A percentile compares a stretch with the other conserved stretches of the same genome.
Evolutionary conservation across 2,329 filamentous ascomycete genomes (phyloP).

Genomic region (Trichoderma koningiopsis): DNA sequence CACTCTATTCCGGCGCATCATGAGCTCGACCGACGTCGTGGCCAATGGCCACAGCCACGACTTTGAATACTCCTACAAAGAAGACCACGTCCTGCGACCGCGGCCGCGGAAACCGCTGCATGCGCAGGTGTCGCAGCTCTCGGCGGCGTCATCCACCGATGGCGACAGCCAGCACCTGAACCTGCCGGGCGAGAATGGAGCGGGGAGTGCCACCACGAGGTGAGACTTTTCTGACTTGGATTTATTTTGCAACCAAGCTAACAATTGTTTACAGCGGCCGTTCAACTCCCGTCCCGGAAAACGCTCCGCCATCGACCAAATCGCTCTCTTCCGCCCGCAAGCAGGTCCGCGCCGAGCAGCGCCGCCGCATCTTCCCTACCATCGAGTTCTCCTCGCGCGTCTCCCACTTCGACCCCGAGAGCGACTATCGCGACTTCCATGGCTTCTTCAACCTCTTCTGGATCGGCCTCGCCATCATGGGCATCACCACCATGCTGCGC

Average conservation of each 20-base stretch:
- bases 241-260: neutral
- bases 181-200: conserved; percentile 37
- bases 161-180: conserved; percentile 39
- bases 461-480: conserved; percentile 96
- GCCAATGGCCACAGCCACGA: conserved; percentile 32
- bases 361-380: conserved; percentile 85
- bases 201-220: conserved; percentile 50
- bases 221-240: conserved; percentile 30
- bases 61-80: conserved; percentile 20
- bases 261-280: conserved; percentile 61
- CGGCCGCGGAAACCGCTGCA: conserved; percentile 54
- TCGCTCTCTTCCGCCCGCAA: conserved; percentile 84
- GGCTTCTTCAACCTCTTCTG: conserved; percentile 99
- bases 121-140: conserved; percentile 49
- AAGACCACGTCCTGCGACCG: conserved; percentile 52
- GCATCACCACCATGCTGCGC: conserved; percentile 87
- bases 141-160: conserved; percentile 41
- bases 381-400: conserved; percentile 89
- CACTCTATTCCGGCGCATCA: neutral
- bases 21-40: conserved; percentile 34
- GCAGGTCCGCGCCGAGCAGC: conserved; percentile 77
- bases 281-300: conserved; percentile 80
- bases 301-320: conserved; percentile 90
- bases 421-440: conserved; percentile 90
- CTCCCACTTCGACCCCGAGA: conserved; percentile 91